Conservation (phyloP, 306 rosid species). For the Erythrophleum fordii region DNA sequence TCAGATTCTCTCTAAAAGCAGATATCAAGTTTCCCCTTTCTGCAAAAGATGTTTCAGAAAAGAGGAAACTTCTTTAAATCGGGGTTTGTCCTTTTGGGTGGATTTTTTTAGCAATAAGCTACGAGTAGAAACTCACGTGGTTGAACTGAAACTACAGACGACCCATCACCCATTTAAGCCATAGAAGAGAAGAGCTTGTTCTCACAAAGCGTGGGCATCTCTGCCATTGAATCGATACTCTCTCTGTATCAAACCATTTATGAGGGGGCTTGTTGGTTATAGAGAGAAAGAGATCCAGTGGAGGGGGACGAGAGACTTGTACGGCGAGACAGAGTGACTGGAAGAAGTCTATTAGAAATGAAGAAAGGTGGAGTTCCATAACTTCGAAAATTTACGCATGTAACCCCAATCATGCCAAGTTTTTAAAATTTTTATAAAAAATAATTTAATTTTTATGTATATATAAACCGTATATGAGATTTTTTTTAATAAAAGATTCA, state of each 20-base stretch:
- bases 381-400: no score
- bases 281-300: not conserved
- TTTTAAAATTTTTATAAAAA: no score
- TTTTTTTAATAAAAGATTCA: no score
- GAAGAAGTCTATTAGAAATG: no score
- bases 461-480: no score
- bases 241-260: not conserved
- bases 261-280: not conserved
- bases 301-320: not conserved
- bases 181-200: not conserved
- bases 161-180: not conserved
- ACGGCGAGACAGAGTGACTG: not conserved
- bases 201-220: not conserved
- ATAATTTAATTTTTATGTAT: no score
- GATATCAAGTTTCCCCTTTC: constrained; percentile 33
- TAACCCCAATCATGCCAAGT: no score
- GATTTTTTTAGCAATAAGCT: constrained; percentile 22
- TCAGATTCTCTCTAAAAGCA: constrained; percentile 32
- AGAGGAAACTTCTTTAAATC: constrained; percentile 17
- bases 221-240: constrained; percentile 6
- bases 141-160: not conserved
- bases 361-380: no score
- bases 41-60: constrained; percentile 28
- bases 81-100: constrained; percentile 23
- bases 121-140: constrained; percentile 53